Evolutionary conservation across 2,329 filamentous ascomycete genomes (phyloP).

Genomic region (Lizonia empirigonia): DNA sequence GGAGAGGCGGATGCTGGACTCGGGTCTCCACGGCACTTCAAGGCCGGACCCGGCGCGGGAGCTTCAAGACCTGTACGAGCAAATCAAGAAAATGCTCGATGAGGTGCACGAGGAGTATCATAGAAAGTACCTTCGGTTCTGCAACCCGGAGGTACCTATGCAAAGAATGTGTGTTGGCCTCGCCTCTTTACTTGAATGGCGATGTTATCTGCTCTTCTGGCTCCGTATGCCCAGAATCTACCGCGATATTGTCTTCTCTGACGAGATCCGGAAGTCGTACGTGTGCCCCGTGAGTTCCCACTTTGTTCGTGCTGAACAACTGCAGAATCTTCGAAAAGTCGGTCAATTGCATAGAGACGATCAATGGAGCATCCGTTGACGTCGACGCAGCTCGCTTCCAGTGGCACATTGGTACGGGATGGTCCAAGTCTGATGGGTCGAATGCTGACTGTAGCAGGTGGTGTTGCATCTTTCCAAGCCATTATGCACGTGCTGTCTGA

Average conservation of each 20-base stretch:
- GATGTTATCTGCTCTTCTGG: constrained; percentile 48
- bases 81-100: constrained; percentile 46
- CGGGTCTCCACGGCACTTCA: constrained; percentile 39
- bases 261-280: constrained; percentile 44
- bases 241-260: constrained; percentile 44
- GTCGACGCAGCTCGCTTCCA: constrained; percentile 46
- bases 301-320: constrained; percentile 6
- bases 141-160: constrained; percentile 39
- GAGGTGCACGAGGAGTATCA: constrained; percentile 43
- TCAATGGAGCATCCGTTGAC: constrained; percentile 44
- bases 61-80: constrained; percentile 41
- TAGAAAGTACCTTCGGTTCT: constrained; percentile 40
- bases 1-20: constrained; percentile 45
- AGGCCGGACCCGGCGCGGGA: constrained; percentile 44
- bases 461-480: constrained; percentile 43
- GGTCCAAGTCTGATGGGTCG: background rate
- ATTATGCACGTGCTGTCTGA: constrained; percentile 50
- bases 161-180: constrained; percentile 42
- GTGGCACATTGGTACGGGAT: constrained; percentile 46
- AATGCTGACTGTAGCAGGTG: constrained; percentile 28
- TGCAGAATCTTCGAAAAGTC: constrained; percentile 48
- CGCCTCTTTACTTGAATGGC: constrained; percentile 44
- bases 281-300: constrained; percentile 19
- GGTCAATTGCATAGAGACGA: constrained; percentile 45
- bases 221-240: constrained; percentile 47